Evolutionary conservation across 2,329 filamentous ascomycete genomes (phyloP).

Genomic region (Epichloe festucae): DNA sequence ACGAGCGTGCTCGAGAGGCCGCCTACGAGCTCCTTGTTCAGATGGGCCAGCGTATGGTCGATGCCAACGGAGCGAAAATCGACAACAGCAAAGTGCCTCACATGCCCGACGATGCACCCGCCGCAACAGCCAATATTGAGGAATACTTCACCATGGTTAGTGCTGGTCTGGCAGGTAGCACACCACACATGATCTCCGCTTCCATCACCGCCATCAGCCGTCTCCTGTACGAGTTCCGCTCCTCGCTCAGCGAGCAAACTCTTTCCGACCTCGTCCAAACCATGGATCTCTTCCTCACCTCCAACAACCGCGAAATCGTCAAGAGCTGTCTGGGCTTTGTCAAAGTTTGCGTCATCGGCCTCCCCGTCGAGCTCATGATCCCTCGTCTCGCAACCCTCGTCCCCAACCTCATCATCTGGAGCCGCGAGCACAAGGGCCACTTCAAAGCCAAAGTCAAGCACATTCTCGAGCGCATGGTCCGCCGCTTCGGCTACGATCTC

Average conservation of each 20-base stretch:
- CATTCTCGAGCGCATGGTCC: conserved; percentile 87
- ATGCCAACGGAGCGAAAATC: conserved; percentile 56
- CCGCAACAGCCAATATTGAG: conserved; percentile 70
- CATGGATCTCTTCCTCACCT: conserved; percentile 90
- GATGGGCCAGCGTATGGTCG: conserved; percentile 69
- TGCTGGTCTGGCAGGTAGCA: conserved; percentile 81
- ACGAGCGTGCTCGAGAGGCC: conserved; percentile 79
- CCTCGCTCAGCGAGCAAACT: conserved; percentile 52
- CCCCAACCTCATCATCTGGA: conserved; percentile 89
- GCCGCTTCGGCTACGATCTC: conserved; percentile 72
- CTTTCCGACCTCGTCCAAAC: conserved; percentile 80
- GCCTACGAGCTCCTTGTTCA: conserved; percentile 84
- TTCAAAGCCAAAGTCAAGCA: conserved; percentile 97
- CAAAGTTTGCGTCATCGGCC: conserved; percentile 82
- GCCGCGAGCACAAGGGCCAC: conserved; percentile 94
- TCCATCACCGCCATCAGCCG: conserved; percentile 90
- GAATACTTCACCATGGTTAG: conserved; percentile 98
- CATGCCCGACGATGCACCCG: conserved; percentile 70
- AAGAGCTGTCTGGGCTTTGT: conserved; percentile 90
- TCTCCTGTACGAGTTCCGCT: conserved; percentile 85
- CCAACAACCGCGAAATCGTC: conserved; percentile 94
- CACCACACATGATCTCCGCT: conserved; percentile 94
- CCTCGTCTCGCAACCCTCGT: conserved; percentile 66
- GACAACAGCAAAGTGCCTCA: conserved; percentile 76
- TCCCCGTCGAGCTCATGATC: conserved; percentile 67